Conservation (phyloP, 2,329 filamentous ascomycete species). For the Basipetospora sp. region DNA sequence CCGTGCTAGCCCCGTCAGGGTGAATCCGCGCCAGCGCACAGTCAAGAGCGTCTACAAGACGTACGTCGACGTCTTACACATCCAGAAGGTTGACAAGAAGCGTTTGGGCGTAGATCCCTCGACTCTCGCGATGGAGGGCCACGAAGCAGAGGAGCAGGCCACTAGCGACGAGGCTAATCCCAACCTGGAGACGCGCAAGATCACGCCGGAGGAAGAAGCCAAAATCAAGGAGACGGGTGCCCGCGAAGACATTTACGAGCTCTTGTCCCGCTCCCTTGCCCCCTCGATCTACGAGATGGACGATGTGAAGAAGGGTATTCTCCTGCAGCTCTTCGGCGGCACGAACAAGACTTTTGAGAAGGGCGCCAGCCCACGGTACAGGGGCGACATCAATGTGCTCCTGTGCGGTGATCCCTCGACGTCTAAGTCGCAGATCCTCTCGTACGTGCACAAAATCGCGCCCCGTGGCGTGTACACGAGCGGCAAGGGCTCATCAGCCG, state of each 20-base stretch:
- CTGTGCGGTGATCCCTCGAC: constrained; percentile 96
- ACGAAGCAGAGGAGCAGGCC: constrained; percentile 43
- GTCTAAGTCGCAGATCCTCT: constrained; percentile 82
- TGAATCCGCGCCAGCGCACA: constrained; percentile 82
- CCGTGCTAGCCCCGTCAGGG: constrained; percentile 79
- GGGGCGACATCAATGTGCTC: constrained; percentile 93
- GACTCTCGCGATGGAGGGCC: constrained; percentile 70
- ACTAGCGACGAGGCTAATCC: constrained; percentile 40
- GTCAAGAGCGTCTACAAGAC: constrained; percentile 97
- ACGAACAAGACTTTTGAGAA: constrained; percentile 98
- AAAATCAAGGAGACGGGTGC: constrained; percentile 71
- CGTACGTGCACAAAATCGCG: constrained; percentile 95
- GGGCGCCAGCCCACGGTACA: constrained; percentile 85
- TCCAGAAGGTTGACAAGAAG: constrained; percentile 92
- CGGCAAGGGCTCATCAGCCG: constrained; percentile 66
- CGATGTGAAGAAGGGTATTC: constrained; percentile 95
- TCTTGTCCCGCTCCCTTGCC: constrained; percentile 77
- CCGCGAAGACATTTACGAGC: constrained; percentile 79
- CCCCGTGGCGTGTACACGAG: constrained; percentile 74
- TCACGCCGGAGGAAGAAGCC: constrained; percentile 72
- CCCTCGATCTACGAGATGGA: constrained; percentile 97
- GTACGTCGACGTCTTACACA: constrained; percentile 86
- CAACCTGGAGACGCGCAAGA: constrained; percentile 69
- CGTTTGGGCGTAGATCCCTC: constrained; percentile 81
- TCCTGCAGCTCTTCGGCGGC: constrained; percentile 89